Base-by-base conservation (phyloP, 257 asterid species). In the Lycium ferocissimum region DNA sequence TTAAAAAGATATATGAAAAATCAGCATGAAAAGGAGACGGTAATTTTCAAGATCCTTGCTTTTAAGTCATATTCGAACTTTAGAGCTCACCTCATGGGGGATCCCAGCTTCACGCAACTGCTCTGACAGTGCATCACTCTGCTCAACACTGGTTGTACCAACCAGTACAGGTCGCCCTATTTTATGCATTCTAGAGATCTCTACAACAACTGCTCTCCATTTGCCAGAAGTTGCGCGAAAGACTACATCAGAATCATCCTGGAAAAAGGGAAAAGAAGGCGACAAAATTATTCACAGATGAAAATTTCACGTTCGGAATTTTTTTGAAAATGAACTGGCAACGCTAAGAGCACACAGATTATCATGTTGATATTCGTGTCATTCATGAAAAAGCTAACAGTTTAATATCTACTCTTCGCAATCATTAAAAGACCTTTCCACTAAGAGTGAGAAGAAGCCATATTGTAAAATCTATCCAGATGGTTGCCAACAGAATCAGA, bases 141-240 rank as follows among this genome's bases (percentile, higher is more conserved):
- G 99, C 91, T 97, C 99, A 89, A 97, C 99, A 84, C 99, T 97
- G 62, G 99, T 97, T 83, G 99, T 97, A 83, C 99, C 98, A 84
- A 97, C 99, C 37, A 97, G 95, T 86, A 97, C 98, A 14, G 99
- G 99, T 63, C 95, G 97, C 58, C 99, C 99, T 59, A 98, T 92
- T 91, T 93, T 95, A 88, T 93, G 91, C 99, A 97, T 95, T 82
- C 98, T 92, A 90, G 99, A 95, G 87, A 97, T 97, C 90, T 97
- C 99, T 65, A 97, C 98, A 85, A 95, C 98, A 89, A 92, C 98
- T 59, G 98, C 98, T 83, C 91, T 90, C 99, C 99, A 95, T 90
- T 97, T 97, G 80, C 99, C 99, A 75, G 92, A 91, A 79, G 94
- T 89, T 78, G 98, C 94, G 86, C 94, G 91, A 87, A 97, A 97